Conservation (phyloP, 2,329 filamentous ascomycete species). For the Verticillium isaacii region DNA sequence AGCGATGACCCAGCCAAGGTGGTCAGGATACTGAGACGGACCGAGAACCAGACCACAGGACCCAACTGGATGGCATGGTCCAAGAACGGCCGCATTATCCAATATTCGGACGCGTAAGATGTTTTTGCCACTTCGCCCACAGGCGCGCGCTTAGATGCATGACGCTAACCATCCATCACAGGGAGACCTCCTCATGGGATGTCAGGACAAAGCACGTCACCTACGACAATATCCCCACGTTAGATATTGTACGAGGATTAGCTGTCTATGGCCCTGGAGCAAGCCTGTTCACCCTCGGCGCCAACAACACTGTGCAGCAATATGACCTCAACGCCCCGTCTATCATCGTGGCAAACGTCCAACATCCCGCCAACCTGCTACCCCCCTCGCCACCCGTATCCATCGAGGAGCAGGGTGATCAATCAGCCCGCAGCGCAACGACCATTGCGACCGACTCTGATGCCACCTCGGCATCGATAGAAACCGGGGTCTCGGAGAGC, state of each 20-base stretch:
- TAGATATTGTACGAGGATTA: conserved; percentile 75
- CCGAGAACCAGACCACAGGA: conserved; percentile 66
- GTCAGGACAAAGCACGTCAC: conserved; percentile 97
- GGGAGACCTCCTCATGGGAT: conserved; percentile 93
- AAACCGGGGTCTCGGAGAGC: conserved; percentile 61
- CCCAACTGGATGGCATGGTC: conserved; percentile 98
- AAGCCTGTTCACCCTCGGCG: conserved; percentile 85
- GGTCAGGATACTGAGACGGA: conserved; percentile 78
- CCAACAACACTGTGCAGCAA: conserved; percentile 86
- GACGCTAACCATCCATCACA: conserved; percentile 30
- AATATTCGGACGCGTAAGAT: conserved; percentile 81
- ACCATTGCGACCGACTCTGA: conserved; percentile 49
- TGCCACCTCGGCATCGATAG: conserved; percentile 49
- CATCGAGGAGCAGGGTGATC: conserved; percentile 63
- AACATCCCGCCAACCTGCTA: conserved; percentile 74
- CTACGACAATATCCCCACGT: conserved; percentile 80
- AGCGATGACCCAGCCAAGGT: conserved; percentile 76
- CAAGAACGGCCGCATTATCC: conserved; percentile 93
- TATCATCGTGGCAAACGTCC: conserved; percentile 78
- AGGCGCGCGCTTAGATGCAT: conserved; percentile 43
- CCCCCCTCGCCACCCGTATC: conserved; percentile 81
- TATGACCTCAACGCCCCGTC: conserved; percentile 86
- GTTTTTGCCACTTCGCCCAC: conserved; percentile 19
- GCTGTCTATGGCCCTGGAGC: conserved; percentile 87
- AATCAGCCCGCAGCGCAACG: conserved; percentile 38